Conservation (phyloP, 495 filamentous ascomycete genomes). For the Lepidopterella palustris region DNA sequence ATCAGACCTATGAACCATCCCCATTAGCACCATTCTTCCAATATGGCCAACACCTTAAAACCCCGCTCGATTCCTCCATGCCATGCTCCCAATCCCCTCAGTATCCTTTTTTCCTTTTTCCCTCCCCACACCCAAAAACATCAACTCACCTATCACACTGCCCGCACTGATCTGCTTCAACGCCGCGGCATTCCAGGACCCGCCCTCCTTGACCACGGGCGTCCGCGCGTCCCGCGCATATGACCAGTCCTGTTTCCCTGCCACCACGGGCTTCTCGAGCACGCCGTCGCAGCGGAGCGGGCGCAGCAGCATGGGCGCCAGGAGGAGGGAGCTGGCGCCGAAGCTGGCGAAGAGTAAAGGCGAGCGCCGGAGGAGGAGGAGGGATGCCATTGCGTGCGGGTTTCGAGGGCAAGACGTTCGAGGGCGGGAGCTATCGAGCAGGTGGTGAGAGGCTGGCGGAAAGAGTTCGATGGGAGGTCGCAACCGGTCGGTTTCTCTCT, state of each 20-base stretch:
- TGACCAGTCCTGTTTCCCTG: conserved; percentile 32
- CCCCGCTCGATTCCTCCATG: too few relatives aligned
- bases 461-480: too few relatives aligned
- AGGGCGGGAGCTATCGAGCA: background rate
- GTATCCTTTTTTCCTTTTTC: too few relatives aligned
- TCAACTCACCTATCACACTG: conserved; percentile 54
- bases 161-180: conserved; percentile 65
- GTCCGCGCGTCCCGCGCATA: conserved; percentile 25
- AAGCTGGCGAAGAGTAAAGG: conserved; percentile 22
- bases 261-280: conserved; percentile 6
- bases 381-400: conserved; percentile 21
- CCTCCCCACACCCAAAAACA: too few relatives aligned
- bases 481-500: too few relatives aligned
- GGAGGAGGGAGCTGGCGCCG: conserved; percentile 13
- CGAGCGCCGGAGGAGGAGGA: conserved; percentile 21
- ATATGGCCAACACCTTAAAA: background rate
- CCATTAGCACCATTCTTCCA: conserved; percentile 1
- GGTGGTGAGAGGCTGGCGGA: background rate
- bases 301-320: conserved; percentile 8
- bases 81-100: too few relatives aligned
- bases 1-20: conserved; percentile 49
- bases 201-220: conserved; percentile 21
- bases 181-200: conserved; percentile 44
- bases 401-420: background rate
- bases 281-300: conserved; percentile 21